Evolutionary conservation across 768 basidiomycete genomes (phyloP).

Genomic region (Clitopilus passeckerianus): DNA sequence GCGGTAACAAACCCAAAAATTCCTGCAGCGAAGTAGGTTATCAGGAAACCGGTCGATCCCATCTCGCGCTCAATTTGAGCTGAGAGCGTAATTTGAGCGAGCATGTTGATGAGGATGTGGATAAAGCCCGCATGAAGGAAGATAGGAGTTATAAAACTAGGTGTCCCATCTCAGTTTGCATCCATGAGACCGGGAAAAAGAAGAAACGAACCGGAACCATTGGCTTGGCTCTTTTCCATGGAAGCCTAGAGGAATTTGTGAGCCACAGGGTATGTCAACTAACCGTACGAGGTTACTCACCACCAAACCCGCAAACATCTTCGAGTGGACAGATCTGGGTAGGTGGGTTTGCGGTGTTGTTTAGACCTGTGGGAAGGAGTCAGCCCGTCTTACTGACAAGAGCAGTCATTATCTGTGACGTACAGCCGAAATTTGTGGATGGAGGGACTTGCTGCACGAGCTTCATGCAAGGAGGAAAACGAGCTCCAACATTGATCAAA

Average conservation of each 20-base stretch:
- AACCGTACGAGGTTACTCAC: slow-evolving; percentile 24
- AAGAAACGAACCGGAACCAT: slow-evolving; percentile 37
- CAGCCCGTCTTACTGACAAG: too few species aligned
- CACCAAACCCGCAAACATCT: slow-evolving; percentile 87
- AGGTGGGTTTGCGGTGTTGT: slow-evolving; percentile 80
- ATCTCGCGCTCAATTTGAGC: slow-evolving; percentile 88
- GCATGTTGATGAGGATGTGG: slow-evolving; percentile 88
- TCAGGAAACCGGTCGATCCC: slow-evolving; percentile 80
- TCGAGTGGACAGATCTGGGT: slow-evolving; percentile 68
- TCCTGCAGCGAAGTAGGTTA: slow-evolving; percentile 87
- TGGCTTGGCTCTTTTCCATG: slow-evolving; percentile 36
- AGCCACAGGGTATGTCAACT: not conserved
- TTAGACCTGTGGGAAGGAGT: slow-evolving; percentile 51
- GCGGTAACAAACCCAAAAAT: slow-evolving; percentile 70
- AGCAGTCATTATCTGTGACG: too few species aligned
- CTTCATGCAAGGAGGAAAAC: slow-evolving; percentile 94
- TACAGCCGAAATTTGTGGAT: slow-evolving; percentile 56
- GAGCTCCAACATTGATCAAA: slow-evolving; percentile 83
- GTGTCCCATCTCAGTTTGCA: not conserved
- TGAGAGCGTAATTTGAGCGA: slow-evolving; percentile 77
- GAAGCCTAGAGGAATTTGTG: slow-evolving; percentile 25
- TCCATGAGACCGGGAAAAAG: not conserved
- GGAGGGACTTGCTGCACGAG: slow-evolving; percentile 49
- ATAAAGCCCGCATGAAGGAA: slow-evolving; percentile 95
- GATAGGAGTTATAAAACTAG: slow-evolving; percentile 80